Evolutionary conservation across 2,329 filamentous ascomycete species (phyloP).

Genomic region (Fusarium devonianum): DNA sequence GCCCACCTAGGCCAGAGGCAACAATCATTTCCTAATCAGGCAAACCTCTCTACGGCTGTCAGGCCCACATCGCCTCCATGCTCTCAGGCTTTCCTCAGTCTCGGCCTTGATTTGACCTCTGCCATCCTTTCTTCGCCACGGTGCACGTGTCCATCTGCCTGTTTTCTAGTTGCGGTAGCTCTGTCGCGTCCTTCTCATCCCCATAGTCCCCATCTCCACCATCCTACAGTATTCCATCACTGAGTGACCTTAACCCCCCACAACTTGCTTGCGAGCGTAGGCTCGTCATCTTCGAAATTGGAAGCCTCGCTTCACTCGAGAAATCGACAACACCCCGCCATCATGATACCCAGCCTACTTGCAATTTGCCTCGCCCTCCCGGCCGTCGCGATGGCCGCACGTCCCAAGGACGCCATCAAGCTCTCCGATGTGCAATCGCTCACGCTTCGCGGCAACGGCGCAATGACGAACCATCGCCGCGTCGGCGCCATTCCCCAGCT

Average conservation of each 20-base stretch:
- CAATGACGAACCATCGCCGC: constrained; percentile 77
- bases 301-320: neutral
- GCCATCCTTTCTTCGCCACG: constrained; percentile 20
- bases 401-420: constrained; percentile 61
- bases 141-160: constrained; percentile 18
- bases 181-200: neutral
- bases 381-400: constrained; percentile 37
- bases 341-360: constrained; percentile 42
- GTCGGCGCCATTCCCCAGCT: constrained; percentile 80
- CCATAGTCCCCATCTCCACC: neutral
- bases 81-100: neutral
- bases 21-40: too few relatives aligned
- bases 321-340: constrained; percentile 9
- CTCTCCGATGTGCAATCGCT: constrained; percentile 74
- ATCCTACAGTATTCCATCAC: neutral
- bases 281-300: neutral
- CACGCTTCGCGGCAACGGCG: constrained; percentile 72
- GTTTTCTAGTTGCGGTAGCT: neutral
- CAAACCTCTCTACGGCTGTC: too few relatives aligned
- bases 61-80: constrained; percentile 23
- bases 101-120: neutral
- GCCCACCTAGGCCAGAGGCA: too few relatives aligned
- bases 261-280: neutral
- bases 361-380: constrained; percentile 38
- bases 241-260: neutral